Percentiles rank a stretch among this genome's conserved stretches.
phyloP scores from a whole-genome alignment of 306 rosid species.

The Elaeagnus macrophylla region DNA sequence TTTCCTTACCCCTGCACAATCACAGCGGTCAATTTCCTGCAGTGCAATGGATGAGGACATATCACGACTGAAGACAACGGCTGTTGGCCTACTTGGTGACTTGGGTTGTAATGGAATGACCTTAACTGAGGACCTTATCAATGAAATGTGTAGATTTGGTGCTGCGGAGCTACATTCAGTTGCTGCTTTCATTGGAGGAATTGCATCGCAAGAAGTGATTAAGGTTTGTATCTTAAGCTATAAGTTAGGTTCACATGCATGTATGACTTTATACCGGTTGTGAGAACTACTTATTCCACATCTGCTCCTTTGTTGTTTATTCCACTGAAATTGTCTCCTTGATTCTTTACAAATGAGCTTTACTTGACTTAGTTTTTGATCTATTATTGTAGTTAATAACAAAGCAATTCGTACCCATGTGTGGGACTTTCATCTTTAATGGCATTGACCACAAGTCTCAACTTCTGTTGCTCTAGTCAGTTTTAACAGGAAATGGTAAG shows the following conservation, averaged over 20 bases:
- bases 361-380: not conserved
- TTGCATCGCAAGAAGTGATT: slow-evolving; percentile 94
- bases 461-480: slow-evolving; percentile 46
- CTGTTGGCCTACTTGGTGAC: slow-evolving; percentile 64
- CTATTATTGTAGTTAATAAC: slow-evolving; percentile 63
- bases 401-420: slow-evolving; percentile 86
- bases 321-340: not conserved
- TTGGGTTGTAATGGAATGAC: slow-evolving; percentile 83
- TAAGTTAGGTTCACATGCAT: not conserved
- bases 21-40: slow-evolving; percentile 19
- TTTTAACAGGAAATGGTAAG: slow-evolving; percentile 16
- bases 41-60: slow-evolving; percentile 94
- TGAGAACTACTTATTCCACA: not conserved
- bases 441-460: slow-evolving; percentile 96
- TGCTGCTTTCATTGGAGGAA: slow-evolving; percentile 93
- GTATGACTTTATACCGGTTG: not conserved
- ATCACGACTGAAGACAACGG: slow-evolving; percentile 79
- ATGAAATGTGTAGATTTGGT: slow-evolving; percentile 97
- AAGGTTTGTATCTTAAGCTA: slow-evolving; percentile 45
- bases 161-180: slow-evolving; percentile 90
- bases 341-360: not conserved
- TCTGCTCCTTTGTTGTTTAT: not conserved
- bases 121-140: slow-evolving; percentile 85
- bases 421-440: slow-evolving; percentile 80
- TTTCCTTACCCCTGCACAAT: slow-evolving; percentile 8